Conservation (phyloP, 2,329 filamentous ascomycete species). For the Colletotrichum lini region DNA sequence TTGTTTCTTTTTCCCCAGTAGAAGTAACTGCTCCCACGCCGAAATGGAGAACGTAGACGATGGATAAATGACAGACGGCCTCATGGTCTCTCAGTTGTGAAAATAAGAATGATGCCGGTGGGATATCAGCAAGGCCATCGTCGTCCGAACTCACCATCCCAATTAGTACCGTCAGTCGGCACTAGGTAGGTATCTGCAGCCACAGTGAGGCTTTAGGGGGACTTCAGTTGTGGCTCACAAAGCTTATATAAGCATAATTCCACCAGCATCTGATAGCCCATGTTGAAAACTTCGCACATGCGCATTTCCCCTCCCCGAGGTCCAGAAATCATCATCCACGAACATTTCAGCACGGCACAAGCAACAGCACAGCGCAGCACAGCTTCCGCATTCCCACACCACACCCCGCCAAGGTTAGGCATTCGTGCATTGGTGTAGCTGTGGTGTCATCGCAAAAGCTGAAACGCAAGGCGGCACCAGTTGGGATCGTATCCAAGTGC, state of each 20-base stretch:
- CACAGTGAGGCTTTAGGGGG: background rate
- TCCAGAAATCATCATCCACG: conserved; percentile 45
- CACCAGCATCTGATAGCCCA: background rate
- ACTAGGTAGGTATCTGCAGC: background rate
- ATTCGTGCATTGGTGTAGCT: conserved; percentile 41
- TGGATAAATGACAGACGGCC: background rate
- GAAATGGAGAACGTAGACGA: too few species aligned
- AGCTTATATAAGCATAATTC: background rate
- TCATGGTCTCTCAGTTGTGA: too few species aligned
- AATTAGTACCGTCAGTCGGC: too few species aligned
- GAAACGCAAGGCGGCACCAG: conserved; percentile 27
- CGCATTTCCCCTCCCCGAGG: conserved; percentile 48
- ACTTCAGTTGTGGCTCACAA: background rate
- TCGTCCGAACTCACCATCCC: background rate
- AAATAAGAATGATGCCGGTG: background rate
- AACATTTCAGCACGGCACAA: conserved; percentile 48
- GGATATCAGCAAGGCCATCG: background rate
- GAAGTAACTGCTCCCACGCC: too few species aligned
- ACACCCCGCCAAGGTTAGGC: conserved; percentile 39
- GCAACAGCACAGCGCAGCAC: conserved; percentile 29
- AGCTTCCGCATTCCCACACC: conserved; percentile 13
- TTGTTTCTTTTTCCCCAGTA: too few species aligned
- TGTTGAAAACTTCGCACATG: conserved; percentile 47
- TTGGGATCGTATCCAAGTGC: conserved; percentile 27
- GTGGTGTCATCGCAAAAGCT: conserved; percentile 40